phyloP scores from a whole-genome alignment of 225 moss, liverwort and hornwort genomes.

The Antitrichia curtipendula region DNA sequence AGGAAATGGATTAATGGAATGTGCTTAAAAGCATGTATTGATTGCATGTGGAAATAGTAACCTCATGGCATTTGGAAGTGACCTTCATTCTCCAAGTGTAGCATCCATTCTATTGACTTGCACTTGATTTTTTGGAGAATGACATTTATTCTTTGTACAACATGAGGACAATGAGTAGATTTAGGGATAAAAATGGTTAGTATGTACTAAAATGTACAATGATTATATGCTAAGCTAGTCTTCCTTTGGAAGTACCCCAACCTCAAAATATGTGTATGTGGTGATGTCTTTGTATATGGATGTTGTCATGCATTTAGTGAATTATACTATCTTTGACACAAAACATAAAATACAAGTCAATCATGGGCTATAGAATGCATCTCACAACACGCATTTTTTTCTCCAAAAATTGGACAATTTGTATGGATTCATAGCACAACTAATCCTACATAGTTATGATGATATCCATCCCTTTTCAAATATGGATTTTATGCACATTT shows the following conservation, averaged over 20 bases:
- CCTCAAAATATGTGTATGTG: fast-evolving
- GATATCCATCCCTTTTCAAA: not conserved
- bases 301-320: not conserved
- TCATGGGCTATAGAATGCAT: not conserved
- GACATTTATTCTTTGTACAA: not conserved
- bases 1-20: not conserved
- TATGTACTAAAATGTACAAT: not conserved
- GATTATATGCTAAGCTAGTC: not conserved
- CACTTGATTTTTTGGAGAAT: not conserved
- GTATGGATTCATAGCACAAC: fast-evolving
- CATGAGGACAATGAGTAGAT: not conserved
- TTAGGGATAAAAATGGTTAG: not conserved
- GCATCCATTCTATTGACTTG: not conserved
- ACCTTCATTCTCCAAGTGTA: not conserved
- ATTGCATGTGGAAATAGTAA: not conserved
- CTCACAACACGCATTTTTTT: too few species aligned
- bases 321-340: not conserved
- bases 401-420: not conserved
- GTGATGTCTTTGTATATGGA: not conserved
- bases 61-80: not conserved
- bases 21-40: not conserved
- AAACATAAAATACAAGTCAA: not conserved
- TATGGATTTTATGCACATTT: not conserved
- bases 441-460: not conserved
- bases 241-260: not conserved